Conservation (phyloP, 78 protist genomes). For the Dictyostelium brefeldianum region DNA sequence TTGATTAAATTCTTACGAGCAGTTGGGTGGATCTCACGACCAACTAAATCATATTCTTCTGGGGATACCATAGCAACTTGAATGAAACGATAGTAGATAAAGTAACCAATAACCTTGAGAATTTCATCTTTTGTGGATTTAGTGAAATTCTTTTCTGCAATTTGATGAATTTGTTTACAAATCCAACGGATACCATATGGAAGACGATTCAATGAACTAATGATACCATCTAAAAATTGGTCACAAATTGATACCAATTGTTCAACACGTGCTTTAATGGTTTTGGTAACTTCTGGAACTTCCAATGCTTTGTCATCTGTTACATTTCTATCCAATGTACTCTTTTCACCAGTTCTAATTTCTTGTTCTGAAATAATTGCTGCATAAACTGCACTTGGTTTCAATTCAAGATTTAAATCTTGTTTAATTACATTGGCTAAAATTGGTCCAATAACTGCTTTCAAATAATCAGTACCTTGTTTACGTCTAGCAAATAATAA, state of each 20-base stretch:
- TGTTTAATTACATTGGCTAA: slow-evolving; percentile 76
- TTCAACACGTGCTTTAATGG: slow-evolving; percentile 82
- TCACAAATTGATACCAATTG: slow-evolving; percentile 83
- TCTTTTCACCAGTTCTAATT: slow-evolving; percentile 88
- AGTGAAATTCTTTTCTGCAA: slow-evolving; percentile 85
- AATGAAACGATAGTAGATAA: slow-evolving; percentile 90
- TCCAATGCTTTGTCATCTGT: slow-evolving; percentile 86
- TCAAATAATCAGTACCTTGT: slow-evolving; percentile 87
- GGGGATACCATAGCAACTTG: slow-evolving; percentile 88
- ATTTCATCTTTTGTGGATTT: slow-evolving; percentile 79
- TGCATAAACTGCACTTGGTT: slow-evolving; percentile 83
- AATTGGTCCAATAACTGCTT: slow-evolving; percentile 82
- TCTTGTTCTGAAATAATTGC: slow-evolving; percentile 87
- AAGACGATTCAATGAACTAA: slow-evolving; percentile 73
- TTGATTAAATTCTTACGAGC: slow-evolving; percentile 77
- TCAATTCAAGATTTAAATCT: slow-evolving; percentile 83
- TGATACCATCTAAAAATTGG: slow-evolving; percentile 88
- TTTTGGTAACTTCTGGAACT: slow-evolving; percentile 85
- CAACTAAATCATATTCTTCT: slow-evolving; percentile 81
- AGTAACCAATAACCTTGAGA: slow-evolving; percentile 82
- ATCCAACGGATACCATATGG: slow-evolving; percentile 94
- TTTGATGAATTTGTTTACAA: slow-evolving; percentile 85
- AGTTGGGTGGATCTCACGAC: slow-evolving; percentile 75
- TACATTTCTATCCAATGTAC: slow-evolving; percentile 74
- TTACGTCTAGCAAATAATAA: slow-evolving; percentile 55